A percentile compares a stretch with the other conserved stretches of the same genome.
Evolutionary conservation across 345 rosid species (phyloP).

Genomic region (Euphorbia tirucalli): DNA sequence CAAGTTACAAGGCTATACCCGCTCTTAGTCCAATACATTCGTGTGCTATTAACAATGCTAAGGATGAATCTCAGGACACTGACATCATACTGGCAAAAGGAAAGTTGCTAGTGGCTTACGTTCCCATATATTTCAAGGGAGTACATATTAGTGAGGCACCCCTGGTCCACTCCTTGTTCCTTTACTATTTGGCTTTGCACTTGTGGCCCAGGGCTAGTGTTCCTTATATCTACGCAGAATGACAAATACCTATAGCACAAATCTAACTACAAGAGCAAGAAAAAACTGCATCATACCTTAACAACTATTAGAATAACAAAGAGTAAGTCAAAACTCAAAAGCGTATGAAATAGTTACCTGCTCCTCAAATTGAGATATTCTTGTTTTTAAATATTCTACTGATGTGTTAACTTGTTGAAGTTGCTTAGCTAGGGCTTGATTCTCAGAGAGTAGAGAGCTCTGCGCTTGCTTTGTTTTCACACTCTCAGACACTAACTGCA

Average conservation of each 20-base stretch:
- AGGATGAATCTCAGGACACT: neutral
- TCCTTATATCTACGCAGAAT: neutral
- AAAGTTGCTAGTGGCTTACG: neutral
- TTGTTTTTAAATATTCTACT: conserved; percentile 55
- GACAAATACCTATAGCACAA: neutral
- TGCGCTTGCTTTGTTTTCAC: conserved; percentile 85
- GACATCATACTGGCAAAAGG: neutral
- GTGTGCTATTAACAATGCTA: too few species aligned
- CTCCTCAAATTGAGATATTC: conserved; percentile 68
- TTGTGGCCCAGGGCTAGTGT: neutral
- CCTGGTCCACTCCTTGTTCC: neutral
- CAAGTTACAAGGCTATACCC: too few species aligned
- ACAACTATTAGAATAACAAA: neutral
- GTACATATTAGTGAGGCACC: neutral
- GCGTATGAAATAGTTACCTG: conserved; percentile 43
- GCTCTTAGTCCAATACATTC: too few species aligned
- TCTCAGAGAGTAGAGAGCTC: conserved; percentile 64
- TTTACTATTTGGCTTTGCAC: neutral
- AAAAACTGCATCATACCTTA: neutral
- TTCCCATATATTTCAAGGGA: neutral
- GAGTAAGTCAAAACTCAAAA: too few species aligned
- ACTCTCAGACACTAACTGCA: conserved; percentile 98
- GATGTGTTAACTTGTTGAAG: conserved; percentile 65
- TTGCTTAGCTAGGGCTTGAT: conserved; percentile 66
- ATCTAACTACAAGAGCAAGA: neutral